Evolutionary conservation across 129 eudicot genomes (phyloP), one percentile per base, ranked within the genome.

Genomic region (Flaveria ramosissima): DNA sequence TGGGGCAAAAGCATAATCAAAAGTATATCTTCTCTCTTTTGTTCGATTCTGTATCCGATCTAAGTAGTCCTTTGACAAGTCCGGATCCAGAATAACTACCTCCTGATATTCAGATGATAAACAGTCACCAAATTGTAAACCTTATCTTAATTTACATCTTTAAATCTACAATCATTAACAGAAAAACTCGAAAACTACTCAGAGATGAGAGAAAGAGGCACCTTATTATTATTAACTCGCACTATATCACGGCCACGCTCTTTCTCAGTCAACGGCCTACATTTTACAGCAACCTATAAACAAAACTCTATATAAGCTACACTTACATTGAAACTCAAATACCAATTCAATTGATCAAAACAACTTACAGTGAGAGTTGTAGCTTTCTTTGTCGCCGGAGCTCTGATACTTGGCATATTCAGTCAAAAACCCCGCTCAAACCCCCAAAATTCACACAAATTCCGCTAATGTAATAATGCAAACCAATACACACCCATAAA

Each of bases 281-380:
- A 93, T 84, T 89, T 93, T 20, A 93, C 89, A 53, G 96, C 98
- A 82, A 93, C 96, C 98, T 92, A 82, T 55, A 73, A n/a, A 26
- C 82, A 78, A 82, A 45, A 68, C 21, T 50, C 70, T 53, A 45
- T 27, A 72, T 16, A 71, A 39, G 45, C 52, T 64, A 74, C 41
- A 71, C 36, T 42, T 57, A 53, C 7, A 12, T n/a, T 66, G 6
- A 67, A 67, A 14, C 78, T 0, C 21, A 76, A 41, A 68, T 51
- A n/a, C 61, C 50, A 26, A 13, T 12, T 30, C 43, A 39, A 71
- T 67, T 13, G 14, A 68, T 24, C 47, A 72, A 72, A 69, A 83
- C 36, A 6, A 70, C 90, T 78, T 68, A 92, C 98, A 77, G 96
- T 86, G 39, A 93, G 95, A 56, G 98, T 93, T 12, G 97, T 93